Percentiles rank a stretch among this genome's conserved stretches.
Evolutionary conservation across 768 basidiomycete species (phyloP).

Genomic region (Russula abietina): DNA sequence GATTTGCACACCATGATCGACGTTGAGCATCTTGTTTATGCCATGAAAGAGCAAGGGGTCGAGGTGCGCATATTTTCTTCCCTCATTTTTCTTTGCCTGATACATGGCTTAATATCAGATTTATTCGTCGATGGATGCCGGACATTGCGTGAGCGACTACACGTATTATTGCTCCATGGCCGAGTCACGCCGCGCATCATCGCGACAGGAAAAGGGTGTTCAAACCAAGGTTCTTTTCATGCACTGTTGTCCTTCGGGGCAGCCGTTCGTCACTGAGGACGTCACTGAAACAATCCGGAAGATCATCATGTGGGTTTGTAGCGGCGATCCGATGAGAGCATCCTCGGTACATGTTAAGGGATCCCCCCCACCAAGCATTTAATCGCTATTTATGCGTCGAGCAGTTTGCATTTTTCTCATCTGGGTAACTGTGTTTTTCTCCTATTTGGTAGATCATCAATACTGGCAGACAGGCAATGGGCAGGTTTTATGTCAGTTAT

Average conservation of each 20-base stretch:
- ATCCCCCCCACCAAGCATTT: neutral
- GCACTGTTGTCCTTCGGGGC: conserved; percentile 63
- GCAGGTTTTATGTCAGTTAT: conserved; percentile 1
- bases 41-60: conserved; percentile 43
- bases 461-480: neutral
- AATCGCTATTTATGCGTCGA: neutral
- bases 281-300: conserved; percentile 60
- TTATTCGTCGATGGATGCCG: conserved; percentile 67
- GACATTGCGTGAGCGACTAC: conserved; percentile 71
- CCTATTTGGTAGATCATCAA: neutral
- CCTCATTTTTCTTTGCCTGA: conserved; percentile 1
- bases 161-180: conserved; percentile 71
- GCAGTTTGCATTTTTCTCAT: conserved; percentile 1
- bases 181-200: conserved; percentile 44
- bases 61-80: conserved; percentile 35
- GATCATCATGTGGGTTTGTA: conserved; percentile 55
- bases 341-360: neutral
- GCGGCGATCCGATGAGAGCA: conserved; percentile 12
- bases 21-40: conserved; percentile 47
- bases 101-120: conserved; percentile 41
- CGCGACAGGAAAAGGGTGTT: conserved; percentile 23
- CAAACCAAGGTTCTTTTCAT: conserved; percentile 53
- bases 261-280: conserved; percentile 58
- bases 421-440: conserved; percentile 11
- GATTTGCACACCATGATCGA: conserved; percentile 51